Base-by-base conservation (phyloP, 148 eudicot species). In the Cornus controversa region DNA sequence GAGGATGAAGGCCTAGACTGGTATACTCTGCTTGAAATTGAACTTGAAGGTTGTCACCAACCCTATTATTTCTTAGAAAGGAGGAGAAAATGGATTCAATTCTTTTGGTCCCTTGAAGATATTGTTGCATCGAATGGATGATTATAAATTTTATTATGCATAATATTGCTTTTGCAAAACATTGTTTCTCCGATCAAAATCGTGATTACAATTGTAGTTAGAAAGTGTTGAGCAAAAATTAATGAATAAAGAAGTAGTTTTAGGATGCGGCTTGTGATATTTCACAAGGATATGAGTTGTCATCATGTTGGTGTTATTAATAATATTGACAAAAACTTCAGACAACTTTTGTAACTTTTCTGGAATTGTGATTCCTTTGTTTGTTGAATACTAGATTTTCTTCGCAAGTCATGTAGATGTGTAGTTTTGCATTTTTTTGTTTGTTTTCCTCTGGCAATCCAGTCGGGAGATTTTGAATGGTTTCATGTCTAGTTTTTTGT, bases 1-100 rank as follows among this genome's bases (percentile, higher is more conserved):
- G 36, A 86, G 89, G 74, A 75, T 93, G 66, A 84, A 83, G 37
- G 85, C 84, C 40, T 1, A 70, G 72, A 5, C 28, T 77, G 37
- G 40, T 26, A 69, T 31, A 28, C 58, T 28, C 26, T 10, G 37
- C 42, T 4, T 27, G 11, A 53, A 11, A 23, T 18, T 9, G 45
- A 40, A 40, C 34, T 31, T 31, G 34, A 31, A 31, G 34, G 34
- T 31, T 31, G 34, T 31, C 34, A 31, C 34, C 34, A 31, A 2
- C 34, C 34, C 2, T 18, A 18, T 3, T 66, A 66, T 75, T 6
- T 75, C 58, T 60, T 76, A 47, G 64, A 66, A 22, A 28, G 31
- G 66, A 63, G 57, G 23, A 22, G 1, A 27, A 10, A n/a, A 8
- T 34, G 20, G 8, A 31, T 22, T 10, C 50, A 37, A 1, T 25